A percentile compares a stretch with the other conserved stretches of the same genome.
Evolutionary conservation across 2,329 filamentous ascomycete species (phyloP).

Genomic region (Pseudophaeomoniella oleicola): DNA sequence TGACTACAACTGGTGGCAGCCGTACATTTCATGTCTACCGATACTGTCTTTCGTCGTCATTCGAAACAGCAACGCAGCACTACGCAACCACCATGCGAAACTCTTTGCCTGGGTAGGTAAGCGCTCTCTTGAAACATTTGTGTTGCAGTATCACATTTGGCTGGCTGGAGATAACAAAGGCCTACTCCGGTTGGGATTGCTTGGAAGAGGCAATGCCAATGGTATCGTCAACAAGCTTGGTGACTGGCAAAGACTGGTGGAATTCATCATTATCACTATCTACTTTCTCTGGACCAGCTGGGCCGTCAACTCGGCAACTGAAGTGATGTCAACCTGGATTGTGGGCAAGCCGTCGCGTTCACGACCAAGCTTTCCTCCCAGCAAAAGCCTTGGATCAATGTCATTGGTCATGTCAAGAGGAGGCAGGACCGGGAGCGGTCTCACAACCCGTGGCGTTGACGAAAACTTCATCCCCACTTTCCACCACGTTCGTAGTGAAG

Average conservation of each 20-base stretch:
- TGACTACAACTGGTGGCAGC: constrained; percentile 36
- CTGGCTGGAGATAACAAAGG: constrained; percentile 44
- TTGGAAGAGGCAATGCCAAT: constrained; percentile 6
- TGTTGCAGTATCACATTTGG: constrained; percentile 48
- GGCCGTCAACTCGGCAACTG: constrained; percentile 21
- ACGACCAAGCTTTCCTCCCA: neutral
- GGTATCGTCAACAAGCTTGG: constrained; percentile 8
- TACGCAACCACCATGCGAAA: constrained; percentile 29
- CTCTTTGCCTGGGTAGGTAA: constrained; percentile 40
- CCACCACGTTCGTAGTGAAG: neutral
- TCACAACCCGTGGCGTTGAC: too few species aligned
- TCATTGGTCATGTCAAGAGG: neutral
- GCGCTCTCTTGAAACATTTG: constrained; percentile 44
- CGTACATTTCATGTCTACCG: constrained; percentile 39
- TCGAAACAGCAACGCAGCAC: constrained; percentile 30
- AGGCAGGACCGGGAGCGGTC: constrained; percentile 1
- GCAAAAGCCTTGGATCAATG: constrained; percentile 5
- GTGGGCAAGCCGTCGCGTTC: constrained; percentile 9
- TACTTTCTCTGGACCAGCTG: constrained; percentile 29
- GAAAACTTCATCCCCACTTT: neutral
- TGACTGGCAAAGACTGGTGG: constrained; percentile 11
- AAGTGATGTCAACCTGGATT: constrained; percentile 23
- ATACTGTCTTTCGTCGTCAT: constrained; percentile 38
- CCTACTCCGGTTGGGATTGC: constrained; percentile 25
- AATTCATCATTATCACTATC: constrained; percentile 24